Evolutionary conservation across 805 yeast species (phyloP), one percentile per base, ranked within the genome.

Genomic region (Candida peoriensis): DNA sequence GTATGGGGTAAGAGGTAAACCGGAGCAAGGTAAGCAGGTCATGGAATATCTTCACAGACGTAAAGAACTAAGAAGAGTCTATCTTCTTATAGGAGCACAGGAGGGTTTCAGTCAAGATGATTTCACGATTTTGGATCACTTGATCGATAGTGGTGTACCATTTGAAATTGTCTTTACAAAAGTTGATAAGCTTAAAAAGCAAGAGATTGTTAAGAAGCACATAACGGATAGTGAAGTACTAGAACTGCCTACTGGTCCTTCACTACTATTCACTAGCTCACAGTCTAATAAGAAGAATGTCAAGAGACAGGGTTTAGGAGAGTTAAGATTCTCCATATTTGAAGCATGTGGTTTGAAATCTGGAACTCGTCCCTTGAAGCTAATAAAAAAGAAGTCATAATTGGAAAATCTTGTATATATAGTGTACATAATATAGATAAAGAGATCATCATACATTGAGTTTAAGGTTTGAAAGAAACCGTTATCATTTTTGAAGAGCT

Each of bases 121-220:
- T 54, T 52, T 57, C 12, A 52, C 51, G 16, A 66, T 85, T 7
- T 55, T 83, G 3, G 68, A 69, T 4, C 62, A 68, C 32, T 57
- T 87, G 30, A 61, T 58, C 1, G 60, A 60, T 2, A 50, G 61
- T 32, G 95, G 90, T 1, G 64, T 78, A 4, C 76, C 83, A 1
- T 85, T 79, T 57, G 90, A 84, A 40, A 58, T 87, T 6, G 72
- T 87, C 0, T 73, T 86, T 55, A 87, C 94, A 18, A 87, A 87
- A 48, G 72, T 80, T 30, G 96, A 88, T 53, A 67, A 67, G 41
- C 49, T 81, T 5, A 57, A 59, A 19, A 44, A 48, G 3, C 51
- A 61, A 19, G 49, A 52, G n/a, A 54, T 57, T 5, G 54, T 79
- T 3, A 59, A 68, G n/a, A 50, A 55, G 2, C 49, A 60, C 10